phyloP scores from a whole-genome alignment of 768 basidiomycete genomes.

The Clavaria fumosa region DNA sequence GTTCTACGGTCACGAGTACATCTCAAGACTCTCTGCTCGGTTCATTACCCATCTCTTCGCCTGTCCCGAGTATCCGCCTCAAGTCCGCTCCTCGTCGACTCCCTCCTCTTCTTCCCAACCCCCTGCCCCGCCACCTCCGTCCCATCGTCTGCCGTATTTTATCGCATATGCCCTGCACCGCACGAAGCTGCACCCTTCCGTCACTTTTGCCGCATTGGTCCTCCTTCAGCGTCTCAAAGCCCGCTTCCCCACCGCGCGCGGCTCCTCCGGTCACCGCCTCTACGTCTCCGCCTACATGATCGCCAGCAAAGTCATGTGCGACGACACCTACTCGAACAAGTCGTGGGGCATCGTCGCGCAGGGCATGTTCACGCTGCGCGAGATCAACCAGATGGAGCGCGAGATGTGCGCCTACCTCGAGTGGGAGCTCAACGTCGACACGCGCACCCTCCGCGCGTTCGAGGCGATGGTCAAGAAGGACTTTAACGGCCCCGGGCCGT shows the following conservation, averaged over 20 bases:
- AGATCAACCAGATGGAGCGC: constrained; percentile 94
- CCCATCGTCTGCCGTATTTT: constrained; percentile 57
- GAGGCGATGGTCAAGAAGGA: constrained; percentile 45
- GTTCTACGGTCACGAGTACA: constrained; percentile 63
- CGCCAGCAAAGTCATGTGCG: constrained; percentile 81
- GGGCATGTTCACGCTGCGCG: constrained; percentile 68
- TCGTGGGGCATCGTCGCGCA: constrained; percentile 87
- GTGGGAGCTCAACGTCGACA: constrained; percentile 76
- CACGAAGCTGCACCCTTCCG: constrained; percentile 54
- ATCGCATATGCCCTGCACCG: constrained; percentile 82
- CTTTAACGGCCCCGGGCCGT: constrained; percentile 37
- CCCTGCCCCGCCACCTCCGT: constrained; percentile 34
- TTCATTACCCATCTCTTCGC: constrained; percentile 80
- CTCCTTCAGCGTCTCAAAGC: constrained; percentile 75
- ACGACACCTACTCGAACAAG: constrained; percentile 89
- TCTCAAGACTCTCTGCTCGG: constrained; percentile 52
- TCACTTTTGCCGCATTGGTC: constrained; percentile 51
- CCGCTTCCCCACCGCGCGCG: constrained; percentile 82
- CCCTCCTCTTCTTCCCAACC: too few species aligned
- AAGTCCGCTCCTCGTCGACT: neutral
- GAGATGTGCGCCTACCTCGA: constrained; percentile 90
- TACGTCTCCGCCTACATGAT: constrained; percentile 94
- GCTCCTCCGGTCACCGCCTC: constrained; percentile 78
- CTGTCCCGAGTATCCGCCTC: constrained; percentile 69
- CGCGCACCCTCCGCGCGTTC: constrained; percentile 42